A percentile compares a stretch with the other conserved stretches of the same genome.
phyloP scores from a whole-genome alignment of 805 yeast genomes.

The Pichia thaimueangensis region DNA sequence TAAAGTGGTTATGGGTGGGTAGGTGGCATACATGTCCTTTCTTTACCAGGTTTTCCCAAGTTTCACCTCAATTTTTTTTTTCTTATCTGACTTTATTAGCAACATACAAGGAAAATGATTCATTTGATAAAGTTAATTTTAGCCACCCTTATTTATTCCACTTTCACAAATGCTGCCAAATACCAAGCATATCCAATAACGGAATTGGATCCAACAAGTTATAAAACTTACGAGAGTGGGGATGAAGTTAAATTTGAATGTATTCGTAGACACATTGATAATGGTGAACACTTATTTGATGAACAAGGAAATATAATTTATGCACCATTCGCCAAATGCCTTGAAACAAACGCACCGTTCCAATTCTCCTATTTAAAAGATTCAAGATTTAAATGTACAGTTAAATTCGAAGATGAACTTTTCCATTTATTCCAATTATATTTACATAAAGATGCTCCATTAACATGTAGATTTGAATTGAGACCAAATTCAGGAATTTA shows the following conservation, averaged over 20 bases:
- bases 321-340: conserved; percentile 53
- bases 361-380: conserved; percentile 45
- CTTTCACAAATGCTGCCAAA: too few species aligned
- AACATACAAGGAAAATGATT: too few species aligned
- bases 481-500: conserved; percentile 37
- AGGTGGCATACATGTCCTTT: too few species aligned
- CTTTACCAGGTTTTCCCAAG: too few species aligned
- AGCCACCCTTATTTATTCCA: too few species aligned
- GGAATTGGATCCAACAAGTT: conserved; percentile 15
- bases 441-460: conserved; percentile 72
- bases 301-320: conserved; percentile 53
- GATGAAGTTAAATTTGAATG: conserved; percentile 50
- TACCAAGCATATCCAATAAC: conserved; percentile 24
- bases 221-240: conserved; percentile 24
- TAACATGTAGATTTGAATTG: conserved; percentile 58
- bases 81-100: too few species aligned
- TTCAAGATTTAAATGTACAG: conserved; percentile 53
- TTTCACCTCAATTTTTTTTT: too few species aligned
- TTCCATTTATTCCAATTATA: conserved; percentile 71
- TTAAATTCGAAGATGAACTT: conserved; percentile 54
- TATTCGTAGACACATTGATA: conserved; percentile 61
- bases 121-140: too few species aligned
- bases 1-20: too few species aligned
- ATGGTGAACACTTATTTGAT: conserved; percentile 71
- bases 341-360: conserved; percentile 58